These are phyloP conservation scores for Arthromyces matolae DNA, from an alignment of 768 basidiomycete species.

Conservation along the genomic window DNA sequence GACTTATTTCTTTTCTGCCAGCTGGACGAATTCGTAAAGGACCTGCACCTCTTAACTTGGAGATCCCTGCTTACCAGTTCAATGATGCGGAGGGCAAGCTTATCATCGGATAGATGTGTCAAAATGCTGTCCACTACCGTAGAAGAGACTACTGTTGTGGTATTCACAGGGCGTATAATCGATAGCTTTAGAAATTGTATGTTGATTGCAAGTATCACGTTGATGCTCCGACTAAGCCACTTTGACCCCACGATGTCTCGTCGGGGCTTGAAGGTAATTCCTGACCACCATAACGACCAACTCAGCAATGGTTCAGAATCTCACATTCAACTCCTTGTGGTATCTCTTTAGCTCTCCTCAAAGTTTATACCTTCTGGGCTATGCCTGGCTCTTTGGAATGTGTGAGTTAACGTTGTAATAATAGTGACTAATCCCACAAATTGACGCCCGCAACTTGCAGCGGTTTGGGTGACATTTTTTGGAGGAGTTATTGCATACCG, in stretches of 20 bases:
- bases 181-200: slow-evolving; percentile 4
- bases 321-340: slow-evolving; percentile 32
- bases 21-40: slow-evolving; percentile 95
- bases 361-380: slow-evolving; percentile 51
- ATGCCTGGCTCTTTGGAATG: slow-evolving; percentile 67
- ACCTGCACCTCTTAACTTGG: slow-evolving; percentile 95
- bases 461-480: slow-evolving; percentile 67
- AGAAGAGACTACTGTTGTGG: slow-evolving; percentile 21
- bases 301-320: slow-evolving; percentile 33
- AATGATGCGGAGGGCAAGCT: slow-evolving; percentile 85
- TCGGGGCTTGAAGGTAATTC: not conserved
- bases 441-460: slow-evolving; percentile 21
- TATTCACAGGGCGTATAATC: slow-evolving; percentile 5
- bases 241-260: slow-evolving; percentile 11
- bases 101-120: slow-evolving; percentile 65
- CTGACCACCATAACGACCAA: slow-evolving; percentile 12
- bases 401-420: no score
- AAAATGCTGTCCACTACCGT: slow-evolving; percentile 21
- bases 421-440: no score
- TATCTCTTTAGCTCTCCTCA: slow-evolving; percentile 30
- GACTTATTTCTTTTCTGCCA: slow-evolving; percentile 31
- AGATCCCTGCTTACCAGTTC: slow-evolving; percentile 87
- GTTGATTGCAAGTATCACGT: no score
- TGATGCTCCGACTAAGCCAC: no score
- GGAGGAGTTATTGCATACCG: slow-evolving; percentile 64